Conservation (phyloP, 225 moss, liverwort and hornwort genomes). For the Polytrichum formosum region DNA sequence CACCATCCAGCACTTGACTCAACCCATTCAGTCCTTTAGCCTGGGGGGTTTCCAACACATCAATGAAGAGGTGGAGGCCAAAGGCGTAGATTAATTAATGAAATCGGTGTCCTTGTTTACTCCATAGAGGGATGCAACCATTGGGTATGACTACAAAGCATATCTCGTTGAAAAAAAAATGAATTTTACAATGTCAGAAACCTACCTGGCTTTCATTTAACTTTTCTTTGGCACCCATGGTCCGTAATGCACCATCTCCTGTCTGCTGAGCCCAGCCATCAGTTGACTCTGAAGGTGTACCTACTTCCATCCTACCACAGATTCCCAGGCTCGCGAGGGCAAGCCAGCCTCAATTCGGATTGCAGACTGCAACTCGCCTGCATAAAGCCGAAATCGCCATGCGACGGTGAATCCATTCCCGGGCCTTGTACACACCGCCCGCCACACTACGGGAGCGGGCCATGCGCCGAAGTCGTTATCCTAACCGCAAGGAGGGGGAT, state of each 20-base stretch:
- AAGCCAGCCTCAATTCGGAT: background rate
- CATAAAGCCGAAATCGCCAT: background rate
- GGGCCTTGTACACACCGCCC: background rate
- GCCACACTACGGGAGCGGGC: conserved; percentile 8
- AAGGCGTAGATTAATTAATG: background rate
- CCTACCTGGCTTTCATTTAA: conserved; percentile 1
- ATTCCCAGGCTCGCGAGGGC: background rate
- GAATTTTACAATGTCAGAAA: background rate
- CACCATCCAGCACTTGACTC: too few species aligned
- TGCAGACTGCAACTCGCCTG: background rate
- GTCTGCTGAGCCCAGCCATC: background rate
- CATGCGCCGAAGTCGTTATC: background rate
- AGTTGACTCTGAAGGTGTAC: background rate
- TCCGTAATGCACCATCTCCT: conserved; percentile 1
- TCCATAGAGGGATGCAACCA: background rate
- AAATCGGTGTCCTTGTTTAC: background rate
- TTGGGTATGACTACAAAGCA: background rate
- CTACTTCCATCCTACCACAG: conserved; percentile 1
- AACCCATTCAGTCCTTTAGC: too few species aligned
- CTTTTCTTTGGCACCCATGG: background rate
- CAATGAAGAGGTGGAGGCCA: background rate
- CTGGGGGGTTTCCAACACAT: background rate
- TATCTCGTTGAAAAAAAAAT: background rate
- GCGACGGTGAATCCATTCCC: background rate
- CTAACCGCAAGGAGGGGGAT: conserved; percentile 4